These are phyloP conservation scores for Solanum pennellii DNA, from an alignment of 257 asterid genomes.

Conservation along the genomic window DNA sequence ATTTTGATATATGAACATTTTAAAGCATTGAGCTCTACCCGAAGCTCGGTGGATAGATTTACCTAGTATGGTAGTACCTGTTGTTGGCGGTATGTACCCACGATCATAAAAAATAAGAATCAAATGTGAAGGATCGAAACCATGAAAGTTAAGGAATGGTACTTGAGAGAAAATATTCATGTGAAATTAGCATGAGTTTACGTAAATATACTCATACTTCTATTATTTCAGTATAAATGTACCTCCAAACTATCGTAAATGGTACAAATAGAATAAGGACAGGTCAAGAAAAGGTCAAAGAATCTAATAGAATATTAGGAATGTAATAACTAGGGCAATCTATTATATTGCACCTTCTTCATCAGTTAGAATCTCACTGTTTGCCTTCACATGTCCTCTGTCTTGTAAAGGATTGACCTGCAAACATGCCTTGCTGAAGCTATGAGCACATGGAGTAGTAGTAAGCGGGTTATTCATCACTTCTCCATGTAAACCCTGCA, in stretches of 20 bases:
- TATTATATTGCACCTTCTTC: neutral
- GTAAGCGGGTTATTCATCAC: slow-evolving; percentile 76
- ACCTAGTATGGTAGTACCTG: neutral
- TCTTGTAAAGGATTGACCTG: too few species aligned
- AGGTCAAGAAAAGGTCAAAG: too few species aligned
- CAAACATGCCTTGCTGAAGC: slow-evolving; percentile 70
- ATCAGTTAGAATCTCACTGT: slow-evolving; percentile 7
- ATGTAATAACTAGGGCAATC: too few species aligned
- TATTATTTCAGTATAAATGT: neutral
- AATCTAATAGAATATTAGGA: too few species aligned
- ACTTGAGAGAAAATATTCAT: neutral
- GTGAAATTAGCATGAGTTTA: neutral
- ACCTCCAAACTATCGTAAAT: too few species aligned
- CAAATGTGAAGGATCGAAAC: neutral
- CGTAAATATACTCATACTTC: too few species aligned
- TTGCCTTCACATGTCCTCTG: too few species aligned
- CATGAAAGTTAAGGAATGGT: too few species aligned
- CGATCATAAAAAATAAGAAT: too few species aligned
- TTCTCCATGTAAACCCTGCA: slow-evolving; percentile 78
- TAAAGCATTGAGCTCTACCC: too few species aligned
- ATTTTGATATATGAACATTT: neutral
- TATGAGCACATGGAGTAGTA: slow-evolving; percentile 88
- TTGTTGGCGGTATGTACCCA: neutral
- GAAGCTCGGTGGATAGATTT: neutral
- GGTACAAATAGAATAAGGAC: too few species aligned